phyloP scores from a whole-genome alignment of 2,329 filamentous ascomycete genomes.

The Calonectria montana region DNA sequence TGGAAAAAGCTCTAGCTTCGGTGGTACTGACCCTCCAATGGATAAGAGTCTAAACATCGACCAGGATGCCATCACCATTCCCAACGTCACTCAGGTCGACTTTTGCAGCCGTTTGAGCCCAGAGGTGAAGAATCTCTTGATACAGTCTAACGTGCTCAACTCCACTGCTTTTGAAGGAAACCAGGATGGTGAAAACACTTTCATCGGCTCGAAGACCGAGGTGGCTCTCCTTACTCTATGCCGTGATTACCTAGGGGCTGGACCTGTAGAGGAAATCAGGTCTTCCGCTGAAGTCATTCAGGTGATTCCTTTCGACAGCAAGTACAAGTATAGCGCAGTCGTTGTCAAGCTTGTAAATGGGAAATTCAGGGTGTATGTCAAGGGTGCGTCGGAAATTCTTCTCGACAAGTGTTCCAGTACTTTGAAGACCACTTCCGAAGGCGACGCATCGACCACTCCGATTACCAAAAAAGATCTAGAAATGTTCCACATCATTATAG shows the following conservation, averaged over 20 bases:
- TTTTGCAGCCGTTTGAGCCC: constrained; percentile 36
- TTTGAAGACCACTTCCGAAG: constrained; percentile 61
- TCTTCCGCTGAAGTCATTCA: constrained; percentile 60
- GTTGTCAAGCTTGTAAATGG: constrained; percentile 60
- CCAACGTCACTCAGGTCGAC: constrained; percentile 43
- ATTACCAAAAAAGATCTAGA: constrained; percentile 63
- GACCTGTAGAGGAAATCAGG: constrained; percentile 58
- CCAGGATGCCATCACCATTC: constrained; percentile 32
- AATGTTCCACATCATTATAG: constrained; percentile 65
- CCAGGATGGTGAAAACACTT: constrained; percentile 56
- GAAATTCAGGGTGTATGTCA: constrained; percentile 62
- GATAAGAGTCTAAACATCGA: constrained; percentile 36
- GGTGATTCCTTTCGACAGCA: constrained; percentile 66
- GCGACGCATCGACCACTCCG: constrained; percentile 63
- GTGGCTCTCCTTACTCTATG: constrained; percentile 64
- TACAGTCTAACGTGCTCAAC: constrained; percentile 65
- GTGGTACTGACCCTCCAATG: constrained; percentile 35
- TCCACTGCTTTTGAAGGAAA: constrained; percentile 68
- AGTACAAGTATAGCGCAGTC: constrained; percentile 67
- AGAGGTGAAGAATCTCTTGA: constrained; percentile 71
- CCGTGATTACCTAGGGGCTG: constrained; percentile 62
- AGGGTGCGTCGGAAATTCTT: constrained; percentile 69
- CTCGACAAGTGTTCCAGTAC: constrained; percentile 59
- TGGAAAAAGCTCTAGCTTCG: constrained; percentile 56
- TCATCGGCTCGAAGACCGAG: constrained; percentile 68